These are phyloP conservation scores for Cryptococcus deneoformans DNA, from an alignment of 1,284 basidiomycete species.

Conservation along the genomic window DNA sequence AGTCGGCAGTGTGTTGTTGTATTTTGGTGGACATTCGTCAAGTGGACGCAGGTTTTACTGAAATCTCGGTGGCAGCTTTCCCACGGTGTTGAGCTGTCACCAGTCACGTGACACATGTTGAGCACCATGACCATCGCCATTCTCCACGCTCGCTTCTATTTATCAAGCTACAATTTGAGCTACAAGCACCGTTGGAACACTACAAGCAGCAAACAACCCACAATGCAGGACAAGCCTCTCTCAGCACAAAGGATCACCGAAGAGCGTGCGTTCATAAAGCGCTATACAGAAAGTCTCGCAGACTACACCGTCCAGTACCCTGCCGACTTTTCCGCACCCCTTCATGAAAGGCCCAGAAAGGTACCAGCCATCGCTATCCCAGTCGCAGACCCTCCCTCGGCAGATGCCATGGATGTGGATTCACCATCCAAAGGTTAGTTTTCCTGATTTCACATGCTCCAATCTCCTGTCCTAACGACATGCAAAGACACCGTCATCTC, in stretches of 20 bases:
- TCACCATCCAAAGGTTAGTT: conserved; percentile 24
- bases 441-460: background rate
- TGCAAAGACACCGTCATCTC: conserved; percentile 52
- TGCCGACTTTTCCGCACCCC: conserved; percentile 73
- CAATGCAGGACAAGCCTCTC: conserved; percentile 29
- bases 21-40: too few relatives aligned
- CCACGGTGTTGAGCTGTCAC: too few relatives aligned
- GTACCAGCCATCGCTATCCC: conserved; percentile 64
- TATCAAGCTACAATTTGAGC: background rate
- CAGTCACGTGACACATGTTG: background rate
- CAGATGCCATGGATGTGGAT: conserved; percentile 35
- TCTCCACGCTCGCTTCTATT: background rate
- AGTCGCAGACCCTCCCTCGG: conserved; percentile 29
- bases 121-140: background rate
- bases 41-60: too few relatives aligned
- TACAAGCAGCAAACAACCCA: background rate
- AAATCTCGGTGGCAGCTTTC: too few relatives aligned
- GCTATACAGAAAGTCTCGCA: conserved; percentile 65
- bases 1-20: too few relatives aligned
- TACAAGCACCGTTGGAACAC: background rate
- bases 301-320: conserved; percentile 66
- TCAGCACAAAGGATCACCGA: conserved; percentile 56
- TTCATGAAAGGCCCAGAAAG: conserved; percentile 65
- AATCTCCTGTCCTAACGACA: background rate
- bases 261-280: conserved; percentile 68